Conservation (phyloP, 2,329 filamentous ascomycete species). For the Amauroascus niger region DNA sequence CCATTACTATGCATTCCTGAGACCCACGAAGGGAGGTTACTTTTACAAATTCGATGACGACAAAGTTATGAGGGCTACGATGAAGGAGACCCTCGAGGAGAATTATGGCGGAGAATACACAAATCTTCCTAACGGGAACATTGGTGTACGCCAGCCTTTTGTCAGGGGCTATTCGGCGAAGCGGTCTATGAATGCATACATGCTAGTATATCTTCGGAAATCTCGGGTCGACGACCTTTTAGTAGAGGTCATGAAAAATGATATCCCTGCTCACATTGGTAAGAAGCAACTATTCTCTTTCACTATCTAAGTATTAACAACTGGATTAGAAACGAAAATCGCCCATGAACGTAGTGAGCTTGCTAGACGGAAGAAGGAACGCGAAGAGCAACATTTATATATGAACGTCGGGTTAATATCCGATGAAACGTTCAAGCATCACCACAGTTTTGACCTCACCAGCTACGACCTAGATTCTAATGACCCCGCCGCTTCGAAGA, state of each 20-base stretch:
- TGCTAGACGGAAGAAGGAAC: conserved; percentile 73
- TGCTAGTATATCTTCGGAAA: conserved; percentile 95
- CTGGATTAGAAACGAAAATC: conserved; percentile 53
- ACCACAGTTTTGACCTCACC: conserved; percentile 76
- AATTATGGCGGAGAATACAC: conserved; percentile 87
- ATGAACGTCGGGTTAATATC: conserved; percentile 75
- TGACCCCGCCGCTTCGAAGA: conserved; percentile 61
- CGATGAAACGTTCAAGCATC: conserved; percentile 67
- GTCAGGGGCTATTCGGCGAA: conserved; percentile 55
- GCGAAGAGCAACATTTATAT: conserved; percentile 89
- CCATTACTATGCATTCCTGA: conserved; percentile 96
- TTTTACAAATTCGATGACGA: conserved; percentile 99
- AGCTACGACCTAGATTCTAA: conserved; percentile 52
- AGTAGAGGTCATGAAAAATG: conserved; percentile 61
- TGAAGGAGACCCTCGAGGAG: conserved; percentile 85
- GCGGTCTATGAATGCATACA: conserved; percentile 81
- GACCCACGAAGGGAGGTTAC: conserved; percentile 81
- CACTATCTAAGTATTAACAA: conserved; percentile 20
- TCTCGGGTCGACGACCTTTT: conserved; percentile 75
- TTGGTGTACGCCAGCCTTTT: conserved; percentile 53
- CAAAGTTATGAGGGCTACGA: conserved; percentile 86
- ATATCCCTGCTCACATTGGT: conserved; percentile 75
- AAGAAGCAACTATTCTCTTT: conserved; percentile 27
- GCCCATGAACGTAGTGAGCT: conserved; percentile 69
- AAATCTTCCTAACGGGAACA: conserved; percentile 47